phyloP scores from a whole-genome alignment of 78 protist species.

The Protostelium mycophagum region DNA sequence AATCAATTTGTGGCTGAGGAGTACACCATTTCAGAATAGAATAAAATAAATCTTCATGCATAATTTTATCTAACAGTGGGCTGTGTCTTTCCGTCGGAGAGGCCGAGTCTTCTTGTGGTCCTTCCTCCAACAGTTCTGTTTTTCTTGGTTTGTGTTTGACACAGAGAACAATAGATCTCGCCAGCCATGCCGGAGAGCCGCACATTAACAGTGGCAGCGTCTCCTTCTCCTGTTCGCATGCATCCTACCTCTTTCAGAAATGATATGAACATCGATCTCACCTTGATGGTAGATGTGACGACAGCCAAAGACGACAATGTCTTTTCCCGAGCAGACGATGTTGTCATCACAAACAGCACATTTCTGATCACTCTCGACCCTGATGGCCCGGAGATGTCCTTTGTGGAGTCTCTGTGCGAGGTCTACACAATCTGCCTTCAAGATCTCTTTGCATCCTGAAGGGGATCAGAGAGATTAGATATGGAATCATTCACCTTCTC shows the following conservation, averaged over 20 bases:
- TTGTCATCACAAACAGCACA: constrained; percentile 53
- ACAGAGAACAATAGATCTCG: not conserved
- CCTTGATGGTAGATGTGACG: not conserved
- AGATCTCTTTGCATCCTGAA: constrained; percentile 42
- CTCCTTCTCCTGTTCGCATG: not conserved
- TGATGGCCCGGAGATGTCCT: constrained; percentile 14
- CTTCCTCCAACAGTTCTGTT: too few relatives aligned
- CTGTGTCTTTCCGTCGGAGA: too few relatives aligned
- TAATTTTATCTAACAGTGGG: too few relatives aligned
- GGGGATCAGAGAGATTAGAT: not conserved
- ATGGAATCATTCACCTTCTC: constrained; percentile 33
- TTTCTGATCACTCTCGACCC: constrained; percentile 25
- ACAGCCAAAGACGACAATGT: not conserved
- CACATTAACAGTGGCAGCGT: not conserved
- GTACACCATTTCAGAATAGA: too few relatives aligned
- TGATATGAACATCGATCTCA: not conserved
- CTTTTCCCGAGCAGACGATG: constrained; percentile 1
- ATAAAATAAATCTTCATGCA: too few relatives aligned
- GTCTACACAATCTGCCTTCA: constrained; percentile 63
- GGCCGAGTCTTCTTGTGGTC: too few relatives aligned
- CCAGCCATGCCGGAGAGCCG: not conserved
- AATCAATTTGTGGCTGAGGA: too few relatives aligned
- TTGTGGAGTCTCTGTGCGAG: constrained; percentile 25
- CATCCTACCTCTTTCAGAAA: not conserved
- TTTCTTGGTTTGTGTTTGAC: not conserved